phyloP scores from a whole-genome alignment of 2,329 filamentous ascomycete genomes.

The Moelleriella libera region DNA sequence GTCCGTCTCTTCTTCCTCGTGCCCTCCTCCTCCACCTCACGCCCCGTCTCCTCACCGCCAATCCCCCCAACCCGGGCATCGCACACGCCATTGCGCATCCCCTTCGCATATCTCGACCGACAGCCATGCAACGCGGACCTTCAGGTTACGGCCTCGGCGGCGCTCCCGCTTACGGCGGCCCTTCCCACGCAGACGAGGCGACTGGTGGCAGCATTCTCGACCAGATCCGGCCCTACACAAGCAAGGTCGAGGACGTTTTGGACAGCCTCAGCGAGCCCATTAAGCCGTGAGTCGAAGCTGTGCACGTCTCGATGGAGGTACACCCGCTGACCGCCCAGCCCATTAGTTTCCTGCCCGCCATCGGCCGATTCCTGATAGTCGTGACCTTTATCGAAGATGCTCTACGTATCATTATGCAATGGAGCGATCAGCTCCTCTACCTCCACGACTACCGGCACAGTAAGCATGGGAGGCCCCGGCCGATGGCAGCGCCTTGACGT shows the following conservation, averaged over 20 bases:
- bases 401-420: conserved; percentile 92
- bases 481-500: not conserved
- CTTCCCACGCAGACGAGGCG: conserved; percentile 38
- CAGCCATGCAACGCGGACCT: conserved; percentile 39
- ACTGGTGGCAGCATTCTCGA: conserved; percentile 49
- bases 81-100: no score
- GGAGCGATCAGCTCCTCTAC: conserved; percentile 87
- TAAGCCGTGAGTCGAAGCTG: conserved; percentile 55
- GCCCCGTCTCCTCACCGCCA: no score
- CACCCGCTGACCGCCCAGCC: not conserved
- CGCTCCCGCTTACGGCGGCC: conserved; percentile 51
- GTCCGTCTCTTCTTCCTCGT: no score
- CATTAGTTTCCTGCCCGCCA: conserved; percentile 77
- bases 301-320: not conserved
- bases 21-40: not conserved
- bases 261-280: conserved; percentile 80
- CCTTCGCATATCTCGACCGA: not conserved
- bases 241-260: conserved; percentile 92
- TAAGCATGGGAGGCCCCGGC: conserved; percentile 32
- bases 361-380: conserved; percentile 94
- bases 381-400: conserved; percentile 98
- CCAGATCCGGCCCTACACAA: conserved; percentile 83
- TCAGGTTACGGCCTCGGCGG: conserved; percentile 75
- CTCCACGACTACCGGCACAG: conserved; percentile 85
- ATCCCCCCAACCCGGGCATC: no score